Evolutionary conservation across 352 stramenopile genomes (phyloP).

Genomic region (Plasmopara viticola): DNA sequence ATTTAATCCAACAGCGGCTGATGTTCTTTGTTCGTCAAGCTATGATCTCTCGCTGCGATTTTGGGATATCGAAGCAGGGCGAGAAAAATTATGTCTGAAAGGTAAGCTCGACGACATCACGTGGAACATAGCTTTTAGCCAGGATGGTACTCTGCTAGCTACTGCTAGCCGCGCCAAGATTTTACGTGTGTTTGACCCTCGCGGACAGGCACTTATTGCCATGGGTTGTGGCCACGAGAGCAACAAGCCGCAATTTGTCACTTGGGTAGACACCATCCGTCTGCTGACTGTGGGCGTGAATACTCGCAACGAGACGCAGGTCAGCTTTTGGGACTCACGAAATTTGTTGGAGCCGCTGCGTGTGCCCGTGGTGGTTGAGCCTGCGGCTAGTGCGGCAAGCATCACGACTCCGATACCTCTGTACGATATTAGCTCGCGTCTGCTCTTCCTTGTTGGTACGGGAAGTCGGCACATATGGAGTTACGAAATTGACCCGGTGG

Average conservation of each 20-base stretch:
- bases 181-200: constrained; percentile 69
- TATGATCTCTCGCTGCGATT: constrained; percentile 59
- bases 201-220: constrained; percentile 41
- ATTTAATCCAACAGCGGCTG: constrained; percentile 59
- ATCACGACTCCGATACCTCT: constrained; percentile 49
- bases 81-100: constrained; percentile 34
- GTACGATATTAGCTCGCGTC: constrained; percentile 57
- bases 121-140: constrained; percentile 71
- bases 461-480: constrained; percentile 70
- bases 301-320: constrained; percentile 54
- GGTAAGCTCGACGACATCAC: constrained; percentile 66
- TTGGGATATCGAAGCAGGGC: constrained; percentile 62
- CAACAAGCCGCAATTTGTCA: constrained; percentile 62
- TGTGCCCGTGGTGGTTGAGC: constrained; percentile 24
- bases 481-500: constrained; percentile 50
- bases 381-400: constrained; percentile 28
- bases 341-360: constrained; percentile 62
- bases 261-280: constrained; percentile 36
- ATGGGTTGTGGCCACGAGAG: constrained; percentile 72
- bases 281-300: constrained; percentile 57
- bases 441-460: constrained; percentile 63
- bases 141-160: constrained; percentile 52
- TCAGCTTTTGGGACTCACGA: constrained; percentile 68
- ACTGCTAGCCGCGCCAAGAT: constrained; percentile 67
- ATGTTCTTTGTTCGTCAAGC: constrained; percentile 55